phyloP scores from a whole-genome alignment of 352 stramenopile species.

The Globisporangium iwayamae region DNA sequence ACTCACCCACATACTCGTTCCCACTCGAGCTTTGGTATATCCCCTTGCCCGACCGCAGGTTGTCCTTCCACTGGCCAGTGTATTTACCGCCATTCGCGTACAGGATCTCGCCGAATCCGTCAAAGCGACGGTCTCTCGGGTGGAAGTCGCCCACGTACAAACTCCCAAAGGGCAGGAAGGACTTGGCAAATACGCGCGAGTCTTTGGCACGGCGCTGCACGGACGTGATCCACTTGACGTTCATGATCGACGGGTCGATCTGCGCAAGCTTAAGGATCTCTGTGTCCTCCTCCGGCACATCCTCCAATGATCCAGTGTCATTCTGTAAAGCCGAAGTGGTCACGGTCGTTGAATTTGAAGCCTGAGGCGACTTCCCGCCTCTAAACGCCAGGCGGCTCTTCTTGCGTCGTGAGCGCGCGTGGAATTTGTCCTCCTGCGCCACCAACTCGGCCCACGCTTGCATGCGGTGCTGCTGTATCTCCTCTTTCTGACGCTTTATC shows the following conservation, averaged over 20 bases:
- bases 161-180: constrained; percentile 56
- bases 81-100: constrained; percentile 84
- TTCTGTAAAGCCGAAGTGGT: background rate
- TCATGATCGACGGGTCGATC: constrained; percentile 31
- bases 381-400: constrained; percentile 39
- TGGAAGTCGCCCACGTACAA: constrained; percentile 78
- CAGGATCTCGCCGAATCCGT: constrained; percentile 85
- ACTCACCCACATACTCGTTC: constrained; percentile 71
- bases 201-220: constrained; percentile 33
- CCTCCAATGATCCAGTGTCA: background rate
- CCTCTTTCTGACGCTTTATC: constrained; percentile 38
- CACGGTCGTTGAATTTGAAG: background rate
- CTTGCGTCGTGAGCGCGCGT: constrained; percentile 23
- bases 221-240: constrained; percentile 51
- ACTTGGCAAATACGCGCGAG: constrained; percentile 53
- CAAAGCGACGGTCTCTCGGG: constrained; percentile 33
- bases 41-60: constrained; percentile 60
- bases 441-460: constrained; percentile 48
- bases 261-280: constrained; percentile 15
- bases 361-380: background rate
- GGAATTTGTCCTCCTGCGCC: constrained; percentile 25
- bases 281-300: constrained; percentile 14
- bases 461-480: constrained; percentile 68
- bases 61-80: constrained; percentile 74
- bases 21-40: constrained; percentile 59